These are phyloP conservation scores for Aspergillus sp. DNA, from an alignment of 2,329 filamentous ascomycete species.

Conservation along the genomic window DNA sequence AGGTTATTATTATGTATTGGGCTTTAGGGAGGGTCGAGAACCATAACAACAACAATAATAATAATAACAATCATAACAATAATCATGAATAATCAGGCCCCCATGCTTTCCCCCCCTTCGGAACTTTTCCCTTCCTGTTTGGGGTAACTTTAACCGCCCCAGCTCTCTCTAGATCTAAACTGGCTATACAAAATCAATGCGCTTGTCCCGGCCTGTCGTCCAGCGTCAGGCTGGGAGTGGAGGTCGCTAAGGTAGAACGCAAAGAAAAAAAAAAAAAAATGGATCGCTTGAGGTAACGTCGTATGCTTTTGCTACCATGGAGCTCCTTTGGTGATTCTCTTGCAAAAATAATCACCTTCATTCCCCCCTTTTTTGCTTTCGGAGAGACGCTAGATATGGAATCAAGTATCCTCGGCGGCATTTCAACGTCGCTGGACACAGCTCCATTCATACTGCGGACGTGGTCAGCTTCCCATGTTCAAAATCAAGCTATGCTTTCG, in stretches of 20 bases:
- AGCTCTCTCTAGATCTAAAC: not conserved
- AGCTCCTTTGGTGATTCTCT: too few relatives aligned
- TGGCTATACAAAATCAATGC: not conserved
- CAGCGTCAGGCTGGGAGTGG: not conserved
- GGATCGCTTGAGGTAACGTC: not conserved
- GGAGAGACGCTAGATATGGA: not conserved
- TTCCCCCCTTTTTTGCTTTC: not conserved
- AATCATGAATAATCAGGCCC: not conserved
- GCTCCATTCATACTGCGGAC: slow-evolving; percentile 56
- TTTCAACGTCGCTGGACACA: slow-evolving; percentile 51
- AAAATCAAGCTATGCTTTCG: not conserved
- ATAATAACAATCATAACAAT: not conserved
- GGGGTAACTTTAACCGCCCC: not conserved
- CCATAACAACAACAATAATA: not conserved
- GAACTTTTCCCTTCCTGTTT: not conserved
- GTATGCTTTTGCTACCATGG: not conserved
- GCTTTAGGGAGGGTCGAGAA: not conserved
- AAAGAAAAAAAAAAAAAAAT: not conserved
- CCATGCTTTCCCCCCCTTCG: not conserved
- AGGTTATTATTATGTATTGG: not conserved
- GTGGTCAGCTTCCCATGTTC: not conserved
- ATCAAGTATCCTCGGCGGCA: not conserved
- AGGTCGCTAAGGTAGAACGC: not conserved
- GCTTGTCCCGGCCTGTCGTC: not conserved
- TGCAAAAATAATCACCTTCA: not conserved